phyloP scores from a whole-genome alignment of 495 filamentous ascomycete genomes.

The Neurospora sublineolata region DNA sequence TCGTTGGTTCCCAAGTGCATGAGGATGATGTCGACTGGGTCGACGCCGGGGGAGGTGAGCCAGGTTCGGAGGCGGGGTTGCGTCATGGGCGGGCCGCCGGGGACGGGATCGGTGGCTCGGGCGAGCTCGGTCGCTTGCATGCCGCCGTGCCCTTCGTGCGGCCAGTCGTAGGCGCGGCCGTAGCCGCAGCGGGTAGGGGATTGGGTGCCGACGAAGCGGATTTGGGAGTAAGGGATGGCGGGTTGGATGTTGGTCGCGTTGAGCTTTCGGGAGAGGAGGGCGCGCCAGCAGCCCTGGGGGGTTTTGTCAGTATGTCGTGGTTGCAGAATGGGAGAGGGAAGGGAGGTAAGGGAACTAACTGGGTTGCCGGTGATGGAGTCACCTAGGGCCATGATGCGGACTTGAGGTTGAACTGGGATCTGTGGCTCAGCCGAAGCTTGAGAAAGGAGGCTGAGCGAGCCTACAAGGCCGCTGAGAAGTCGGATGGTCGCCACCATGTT shows the following conservation, averaged over 20 bases:
- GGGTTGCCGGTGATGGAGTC: constrained; percentile 31
- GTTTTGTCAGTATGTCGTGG: neutral
- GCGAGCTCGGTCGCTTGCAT: constrained; percentile 29
- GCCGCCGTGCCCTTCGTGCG: constrained; percentile 36
- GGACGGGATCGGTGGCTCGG: neutral
- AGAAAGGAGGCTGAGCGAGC: neutral
- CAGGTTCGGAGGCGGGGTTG: constrained; percentile 30
- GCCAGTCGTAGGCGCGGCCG: constrained; percentile 33
- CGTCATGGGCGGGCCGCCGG: neutral
- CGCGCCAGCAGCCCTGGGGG: constrained; percentile 29
- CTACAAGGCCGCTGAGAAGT: neutral
- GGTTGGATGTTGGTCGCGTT: constrained; percentile 9
- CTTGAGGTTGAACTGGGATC: too few species aligned
- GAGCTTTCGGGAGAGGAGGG: constrained; percentile 27
- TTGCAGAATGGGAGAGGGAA: neutral
- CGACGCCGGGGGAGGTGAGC: constrained; percentile 23
- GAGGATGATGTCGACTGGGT: constrained; percentile 24
- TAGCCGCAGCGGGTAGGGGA: constrained; percentile 24
- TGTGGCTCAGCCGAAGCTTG: neutral
- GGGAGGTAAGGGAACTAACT: constrained; percentile 6
- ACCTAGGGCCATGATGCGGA: constrained; percentile 29
- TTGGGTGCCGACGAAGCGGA: constrained; percentile 31
- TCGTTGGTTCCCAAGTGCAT: constrained; percentile 42
- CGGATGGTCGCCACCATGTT: neutral
- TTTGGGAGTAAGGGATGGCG: constrained; percentile 5